Conservation (phyloP, 2,329 filamentous ascomycete species). For the Ceratocystiopsis minuta region DNA sequence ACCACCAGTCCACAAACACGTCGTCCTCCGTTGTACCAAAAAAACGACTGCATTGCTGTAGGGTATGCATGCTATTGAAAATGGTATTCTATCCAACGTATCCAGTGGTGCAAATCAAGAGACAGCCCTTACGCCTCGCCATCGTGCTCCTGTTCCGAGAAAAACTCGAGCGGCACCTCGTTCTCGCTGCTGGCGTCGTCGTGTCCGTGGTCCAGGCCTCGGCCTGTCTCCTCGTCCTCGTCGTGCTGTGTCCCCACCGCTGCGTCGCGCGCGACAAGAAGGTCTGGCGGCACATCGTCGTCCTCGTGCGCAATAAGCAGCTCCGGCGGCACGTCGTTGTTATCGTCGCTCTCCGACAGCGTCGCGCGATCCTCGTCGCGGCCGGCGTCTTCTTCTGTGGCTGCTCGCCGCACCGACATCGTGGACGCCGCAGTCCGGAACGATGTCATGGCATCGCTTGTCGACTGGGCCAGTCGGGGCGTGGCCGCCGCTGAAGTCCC, state of each 20-base stretch:
- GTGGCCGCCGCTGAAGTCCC: neutral
- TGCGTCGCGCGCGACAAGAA: conserved; percentile 17
- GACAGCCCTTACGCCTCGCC: too few species aligned
- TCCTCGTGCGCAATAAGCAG: conserved; percentile 20
- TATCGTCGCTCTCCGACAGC: conserved; percentile 17
- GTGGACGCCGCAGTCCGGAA: neutral
- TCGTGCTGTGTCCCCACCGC: conserved; percentile 6
- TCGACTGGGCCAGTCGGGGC: neutral
- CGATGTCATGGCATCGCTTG: neutral
- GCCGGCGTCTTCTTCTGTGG: neutral
- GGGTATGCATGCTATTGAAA: too few species aligned
- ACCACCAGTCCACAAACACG: neutral
- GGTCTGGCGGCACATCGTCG: conserved; percentile 24
- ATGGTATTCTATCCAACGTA: too few species aligned
- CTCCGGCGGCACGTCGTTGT: conserved; percentile 23
- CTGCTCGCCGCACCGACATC: neutral
- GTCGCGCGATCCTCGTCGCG: conserved; percentile 4
- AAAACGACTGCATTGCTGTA: too few species aligned
- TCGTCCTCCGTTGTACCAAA: neutral
- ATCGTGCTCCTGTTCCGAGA: conserved; percentile 23
- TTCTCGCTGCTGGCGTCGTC: conserved; percentile 23
- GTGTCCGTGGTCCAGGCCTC: conserved; percentile 2
- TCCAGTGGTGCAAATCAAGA: too few species aligned
- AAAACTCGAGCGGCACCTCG: conserved; percentile 33
- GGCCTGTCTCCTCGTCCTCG: conserved; percentile 14